Evolutionary conservation across 768 basidiomycete genomes (phyloP), one percentile per base, ranked within the genome.

Genomic region (Lactifluus hygrophoroides): DNA sequence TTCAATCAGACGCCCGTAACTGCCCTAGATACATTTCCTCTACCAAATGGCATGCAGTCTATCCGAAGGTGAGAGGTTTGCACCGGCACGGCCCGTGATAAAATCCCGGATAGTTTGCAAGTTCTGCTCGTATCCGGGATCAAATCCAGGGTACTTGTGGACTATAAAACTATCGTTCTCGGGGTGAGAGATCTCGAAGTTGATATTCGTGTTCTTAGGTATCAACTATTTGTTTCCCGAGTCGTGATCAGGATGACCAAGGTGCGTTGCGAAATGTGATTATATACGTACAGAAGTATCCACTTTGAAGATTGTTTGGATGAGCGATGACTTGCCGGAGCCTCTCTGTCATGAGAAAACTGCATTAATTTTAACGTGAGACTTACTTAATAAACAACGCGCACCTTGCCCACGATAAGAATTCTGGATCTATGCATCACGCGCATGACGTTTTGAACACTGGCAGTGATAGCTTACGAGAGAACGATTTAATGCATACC

Each of bases 371-470:
- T 17, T 37, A 27, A 28, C 6, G n/a, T 42, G 27, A 9, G 27
- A n/a, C n/a, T 21, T 23, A 17, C 4, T 11, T 9, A 11, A 21
- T 6, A 3, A 19, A 16, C n/a, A 7, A 7, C 2, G 23, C 44
- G 35, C n/a, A 45, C 57, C 54, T 56, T 56, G 14, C 54, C 54
- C 28, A 49, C 46, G 0, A 56, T 28, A 2, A 49, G 54, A 32
- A 56, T 56, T 23, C 54, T 38, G 37, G 25, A 53, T 45, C 57
- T 57, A 25, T n/a, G n/a, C n/a, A n/a, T n/a, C n/a, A n/a, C n/a
- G n/a, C n/a, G n/a, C 34, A 19, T 11, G 40, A 28, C 3, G 10
- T 19, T 35, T 50, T 19, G 2, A 17, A 10, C 4, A 8, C 2
- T 3, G 32, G 10, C 32, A 30, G 17, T 37, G 4, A 4, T 2